These are phyloP conservation scores for Zymoseptoria crescenta DNA, from an alignment of 2,329 filamentous ascomycete species.

Conservation along the genomic window DNA sequence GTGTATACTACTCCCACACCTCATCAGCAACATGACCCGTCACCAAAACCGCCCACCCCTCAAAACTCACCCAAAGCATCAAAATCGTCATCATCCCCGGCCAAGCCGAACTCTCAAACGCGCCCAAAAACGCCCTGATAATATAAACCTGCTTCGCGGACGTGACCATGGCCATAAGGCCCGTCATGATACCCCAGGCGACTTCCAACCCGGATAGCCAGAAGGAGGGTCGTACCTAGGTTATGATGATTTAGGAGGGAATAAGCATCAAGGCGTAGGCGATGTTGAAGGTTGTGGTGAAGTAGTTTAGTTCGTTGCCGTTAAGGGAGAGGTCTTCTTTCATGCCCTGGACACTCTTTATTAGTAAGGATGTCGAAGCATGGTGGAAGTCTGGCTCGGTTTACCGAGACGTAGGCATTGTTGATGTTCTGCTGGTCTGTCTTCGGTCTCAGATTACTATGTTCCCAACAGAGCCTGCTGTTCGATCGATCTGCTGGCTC, in stretches of 20 bases:
- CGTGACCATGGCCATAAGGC: conserved; percentile 26
- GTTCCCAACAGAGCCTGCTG: too few relatives aligned
- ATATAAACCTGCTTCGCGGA: conserved; percentile 22
- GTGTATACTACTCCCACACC: conserved; percentile 9
- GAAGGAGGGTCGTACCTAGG: conserved; percentile 29
- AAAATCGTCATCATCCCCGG: conserved; percentile 40
- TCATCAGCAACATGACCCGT: background rate
- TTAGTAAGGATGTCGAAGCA: too few relatives aligned
- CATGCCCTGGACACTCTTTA: too few relatives aligned
- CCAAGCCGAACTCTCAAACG: conserved; percentile 34
- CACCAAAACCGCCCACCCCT: background rate
- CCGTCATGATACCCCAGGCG: conserved; percentile 21
- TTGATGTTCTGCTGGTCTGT: conserved; percentile 24
- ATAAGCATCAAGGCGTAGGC: conserved; percentile 36
- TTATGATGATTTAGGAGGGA: conserved; percentile 34
- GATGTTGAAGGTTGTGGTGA: conserved; percentile 36
- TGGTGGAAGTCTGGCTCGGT: too few relatives aligned
- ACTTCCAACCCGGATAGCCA: conserved; percentile 27
- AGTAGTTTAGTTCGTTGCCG: conserved; percentile 26
- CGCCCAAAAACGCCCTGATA: conserved; percentile 22
- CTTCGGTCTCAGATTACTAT: background rate
- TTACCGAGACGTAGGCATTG: conserved; percentile 11
- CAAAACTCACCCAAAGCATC: conserved; percentile 22
- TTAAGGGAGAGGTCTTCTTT: conserved; percentile 22
- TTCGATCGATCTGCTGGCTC: background rate